These are phyloP conservation scores for Colletotrichum horii DNA, from an alignment of 2,329 filamentous ascomycete species.

Conservation along the genomic window DNA sequence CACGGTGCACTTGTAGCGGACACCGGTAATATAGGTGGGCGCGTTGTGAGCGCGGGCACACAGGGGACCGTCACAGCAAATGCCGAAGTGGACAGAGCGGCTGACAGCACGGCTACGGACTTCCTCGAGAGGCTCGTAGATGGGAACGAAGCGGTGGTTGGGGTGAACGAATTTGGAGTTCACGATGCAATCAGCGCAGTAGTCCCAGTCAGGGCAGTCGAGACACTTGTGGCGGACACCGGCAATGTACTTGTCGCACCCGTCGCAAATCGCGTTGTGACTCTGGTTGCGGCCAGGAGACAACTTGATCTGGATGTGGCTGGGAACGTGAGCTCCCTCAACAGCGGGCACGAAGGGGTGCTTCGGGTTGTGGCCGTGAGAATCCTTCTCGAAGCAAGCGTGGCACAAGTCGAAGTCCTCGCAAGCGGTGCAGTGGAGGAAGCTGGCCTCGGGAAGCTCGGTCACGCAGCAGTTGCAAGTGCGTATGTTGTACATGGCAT, in stretches of 20 bases:
- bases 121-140: conserved; percentile 74
- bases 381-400: conserved; percentile 74
- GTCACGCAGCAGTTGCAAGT: conserved; percentile 73
- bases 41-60: conserved; percentile 65
- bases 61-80: conserved; percentile 93
- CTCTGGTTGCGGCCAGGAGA: conserved; percentile 78
- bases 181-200: conserved; percentile 78
- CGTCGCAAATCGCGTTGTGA: conserved; percentile 93
- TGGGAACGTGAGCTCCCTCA: conserved; percentile 64
- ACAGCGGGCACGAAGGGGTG: conserved; percentile 79
- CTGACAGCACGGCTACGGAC: conserved; percentile 39
- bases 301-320: conserved; percentile 70
- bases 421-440: conserved; percentile 85
- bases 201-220: conserved; percentile 97
- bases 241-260: conserved; percentile 85
- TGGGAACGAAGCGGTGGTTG: conserved; percentile 84
- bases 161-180: conserved; percentile 75
- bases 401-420: conserved; percentile 94
- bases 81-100: conserved; percentile 73
- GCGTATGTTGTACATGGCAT: conserved; percentile 48
- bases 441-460: conserved; percentile 76
- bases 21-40: conserved; percentile 77
- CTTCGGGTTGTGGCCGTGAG: conserved; percentile 89
- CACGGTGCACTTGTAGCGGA: conserved; percentile 96
- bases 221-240: conserved; percentile 97